phyloP scores from a whole-genome alignment of 2,329 filamentous ascomycete species.

The Xylaria multiplex region DNA sequence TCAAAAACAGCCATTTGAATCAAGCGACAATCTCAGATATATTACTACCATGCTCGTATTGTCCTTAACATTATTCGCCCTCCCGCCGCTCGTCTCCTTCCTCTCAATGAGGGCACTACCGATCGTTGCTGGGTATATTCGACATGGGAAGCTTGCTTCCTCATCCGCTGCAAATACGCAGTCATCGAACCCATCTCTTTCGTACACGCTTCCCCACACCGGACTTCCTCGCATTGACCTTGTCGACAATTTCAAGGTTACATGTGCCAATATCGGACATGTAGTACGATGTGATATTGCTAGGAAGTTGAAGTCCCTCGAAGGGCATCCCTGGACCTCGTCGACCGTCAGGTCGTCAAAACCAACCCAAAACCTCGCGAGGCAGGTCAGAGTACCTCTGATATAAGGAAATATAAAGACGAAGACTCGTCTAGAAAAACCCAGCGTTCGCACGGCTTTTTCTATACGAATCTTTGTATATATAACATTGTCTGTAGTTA shows the following conservation, averaged over 20 bases:
- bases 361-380: background rate
- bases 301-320: background rate
- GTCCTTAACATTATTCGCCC: background rate
- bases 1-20: background rate
- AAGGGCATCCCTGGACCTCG: background rate
- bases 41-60: constrained; percentile 12
- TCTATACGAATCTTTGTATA: background rate
- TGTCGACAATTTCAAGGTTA: background rate
- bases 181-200: background rate
- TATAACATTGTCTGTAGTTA: constrained; percentile 8
- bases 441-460: background rate
- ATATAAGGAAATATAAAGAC: background rate
- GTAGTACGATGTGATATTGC: constrained; percentile 14
- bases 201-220: background rate
- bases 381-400: background rate
- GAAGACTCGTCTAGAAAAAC: no score
- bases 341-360: background rate
- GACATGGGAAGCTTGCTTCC: background rate
- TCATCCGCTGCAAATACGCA: background rate
- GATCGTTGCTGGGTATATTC: background rate
- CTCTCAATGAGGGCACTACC: constrained; percentile 8
- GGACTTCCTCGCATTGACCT: background rate
- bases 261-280: background rate
- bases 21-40: background rate
- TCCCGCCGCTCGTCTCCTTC: background rate